phyloP scores from a whole-genome alignment of 2,329 filamentous ascomycete species.

The Fusarium nygamai region DNA sequence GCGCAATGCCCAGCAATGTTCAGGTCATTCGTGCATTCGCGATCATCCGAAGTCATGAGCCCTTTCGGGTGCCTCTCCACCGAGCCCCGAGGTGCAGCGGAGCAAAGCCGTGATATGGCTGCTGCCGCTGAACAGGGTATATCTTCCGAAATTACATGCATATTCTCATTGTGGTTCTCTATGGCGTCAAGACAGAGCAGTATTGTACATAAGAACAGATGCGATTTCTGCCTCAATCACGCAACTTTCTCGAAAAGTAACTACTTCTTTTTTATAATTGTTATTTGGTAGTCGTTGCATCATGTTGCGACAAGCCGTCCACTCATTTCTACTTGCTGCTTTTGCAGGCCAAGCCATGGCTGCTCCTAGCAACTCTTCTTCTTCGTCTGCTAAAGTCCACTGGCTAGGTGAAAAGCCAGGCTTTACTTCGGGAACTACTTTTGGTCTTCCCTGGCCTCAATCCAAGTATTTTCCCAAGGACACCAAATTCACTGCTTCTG shows the following conservation, averaged over 20 bases:
- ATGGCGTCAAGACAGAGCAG: conserved; percentile 26
- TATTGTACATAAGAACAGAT: conserved; percentile 9
- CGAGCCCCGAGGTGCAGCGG: conserved; percentile 24
- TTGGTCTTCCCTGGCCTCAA: conserved; percentile 56
- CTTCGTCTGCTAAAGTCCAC: conserved; percentile 43
- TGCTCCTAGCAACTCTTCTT: conserved; percentile 31
- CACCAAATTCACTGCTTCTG: conserved; percentile 49
- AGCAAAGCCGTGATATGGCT: background rate
- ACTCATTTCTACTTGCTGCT: conserved; percentile 28
- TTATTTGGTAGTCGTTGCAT: conserved; percentile 21
- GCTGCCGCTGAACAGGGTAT: conserved; percentile 20
- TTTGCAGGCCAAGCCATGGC: conserved; percentile 15
- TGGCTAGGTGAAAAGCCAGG: conserved; percentile 55
- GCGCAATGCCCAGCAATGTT: background rate
- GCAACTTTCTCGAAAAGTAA: background rate
- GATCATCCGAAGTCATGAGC: background rate
- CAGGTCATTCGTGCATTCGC: background rate
- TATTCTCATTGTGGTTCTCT: conserved; percentile 24
- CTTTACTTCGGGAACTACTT: conserved; percentile 51
- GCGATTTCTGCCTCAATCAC: background rate
- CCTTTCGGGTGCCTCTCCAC: conserved; percentile 3
- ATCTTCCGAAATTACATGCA: conserved; percentile 30
- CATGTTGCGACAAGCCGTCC: conserved; percentile 36
- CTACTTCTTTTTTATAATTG: background rate
- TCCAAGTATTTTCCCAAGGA: conserved; percentile 50